These are phyloP conservation scores for Neolecta irregularis DNA, from an alignment of 1,139 yeast species.

Conservation along the genomic window DNA sequence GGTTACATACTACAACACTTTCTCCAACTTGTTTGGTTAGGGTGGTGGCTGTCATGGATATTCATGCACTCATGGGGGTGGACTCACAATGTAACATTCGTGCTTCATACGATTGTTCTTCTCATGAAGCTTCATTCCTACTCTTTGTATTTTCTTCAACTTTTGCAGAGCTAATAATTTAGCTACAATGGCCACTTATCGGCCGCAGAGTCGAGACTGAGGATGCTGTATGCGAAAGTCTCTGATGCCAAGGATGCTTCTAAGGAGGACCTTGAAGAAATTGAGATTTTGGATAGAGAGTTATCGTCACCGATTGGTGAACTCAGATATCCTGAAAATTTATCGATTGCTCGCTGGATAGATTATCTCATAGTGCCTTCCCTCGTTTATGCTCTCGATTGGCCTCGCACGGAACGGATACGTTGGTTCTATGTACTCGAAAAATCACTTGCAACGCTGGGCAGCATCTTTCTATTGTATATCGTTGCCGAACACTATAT, in stretches of 20 bases:
- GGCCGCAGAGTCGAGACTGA: too few species aligned
- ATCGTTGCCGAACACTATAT: conserved; percentile 62
- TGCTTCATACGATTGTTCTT: conserved; percentile 66
- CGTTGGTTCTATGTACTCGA: conserved; percentile 57
- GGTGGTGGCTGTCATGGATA: not conserved
- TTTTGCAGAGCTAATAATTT: too few species aligned
- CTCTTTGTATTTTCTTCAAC: too few species aligned
- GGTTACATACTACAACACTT: conserved; percentile 3
- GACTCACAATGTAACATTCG: conserved; percentile 72
- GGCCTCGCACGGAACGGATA: conserved; percentile 56
- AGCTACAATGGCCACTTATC: too few species aligned
- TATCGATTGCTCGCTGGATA: conserved; percentile 8
- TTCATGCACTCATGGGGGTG: conserved; percentile 27
- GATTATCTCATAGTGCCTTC: conserved; percentile 14
- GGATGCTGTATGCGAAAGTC: too few species aligned
- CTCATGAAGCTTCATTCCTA: conserved; percentile 89
- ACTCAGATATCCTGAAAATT: too few species aligned
- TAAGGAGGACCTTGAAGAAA: not conserved
- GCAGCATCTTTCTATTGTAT: conserved; percentile 71
- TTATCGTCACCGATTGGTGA: conserved; percentile 24
- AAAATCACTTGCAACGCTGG: conserved; percentile 67
- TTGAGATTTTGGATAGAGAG: not conserved
- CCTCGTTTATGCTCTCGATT: conserved; percentile 37
- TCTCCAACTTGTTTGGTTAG: not conserved
- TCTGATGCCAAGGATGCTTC: too few species aligned